Evolutionary conservation across 768 basidiomycete genomes (phyloP), one percentile per base, ranked within the genome.

Genomic region (Tulasnella sp.): DNA sequence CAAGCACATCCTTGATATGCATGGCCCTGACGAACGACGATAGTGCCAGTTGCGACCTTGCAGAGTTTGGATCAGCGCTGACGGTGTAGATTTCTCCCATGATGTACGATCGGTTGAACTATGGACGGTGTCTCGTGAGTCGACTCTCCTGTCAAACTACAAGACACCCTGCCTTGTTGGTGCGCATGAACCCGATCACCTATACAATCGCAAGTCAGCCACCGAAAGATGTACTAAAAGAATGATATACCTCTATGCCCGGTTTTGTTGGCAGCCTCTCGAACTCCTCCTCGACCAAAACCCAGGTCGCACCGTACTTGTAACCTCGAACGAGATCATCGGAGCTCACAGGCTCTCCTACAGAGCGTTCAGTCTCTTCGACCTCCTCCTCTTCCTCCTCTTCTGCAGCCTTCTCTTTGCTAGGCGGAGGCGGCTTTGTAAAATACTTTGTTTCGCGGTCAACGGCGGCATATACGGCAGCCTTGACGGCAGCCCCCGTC

Each of bases 251-350:
- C 49, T 94, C 88, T 45, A 98, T 84, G 0, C 94, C 94, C 64
- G 82, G 84, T 65, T 71, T 76, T 0, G 90, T 86, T n/a, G 72
- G 70, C 36, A 96, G 71, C 60, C 73, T 77, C 29, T 79, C 78
- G 63, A 91, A 94, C n/a, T 81, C 87, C 50, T 89, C 87, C 2
- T 87, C 85, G 68, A 84, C 83, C 0, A 88, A 89, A 2, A 80
- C 84, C 68, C 89, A 92, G 0, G 86, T 84, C 2, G 88, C 77
- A 17, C 93, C 93, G 64, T 96, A 94, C 69, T 86, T 86, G 73
- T 86, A 93, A 1, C 88, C 90, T 62, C 75, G 72, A 21, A 88
- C 73, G 6, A 92, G 79, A 35, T 90, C 77, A 63, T 88, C 84
- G 68, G 84, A 84, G 66, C 86, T 82, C 5, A 87, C 60, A 34